phyloP scores from a whole-genome alignment of 495 filamentous ascomycete genomes.

The Aspergillus leporis region DNA sequence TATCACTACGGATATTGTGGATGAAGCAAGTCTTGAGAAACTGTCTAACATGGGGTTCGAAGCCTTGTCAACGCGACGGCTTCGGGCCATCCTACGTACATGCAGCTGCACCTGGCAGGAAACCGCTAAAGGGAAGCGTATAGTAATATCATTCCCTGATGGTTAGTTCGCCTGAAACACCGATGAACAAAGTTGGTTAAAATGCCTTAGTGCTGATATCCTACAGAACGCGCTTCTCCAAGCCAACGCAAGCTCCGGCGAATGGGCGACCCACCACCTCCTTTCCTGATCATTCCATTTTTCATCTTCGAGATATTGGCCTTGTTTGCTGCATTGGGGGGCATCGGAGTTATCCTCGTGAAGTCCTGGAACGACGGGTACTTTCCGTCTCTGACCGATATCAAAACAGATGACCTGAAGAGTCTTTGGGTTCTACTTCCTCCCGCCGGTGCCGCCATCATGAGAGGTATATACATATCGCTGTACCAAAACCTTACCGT shows the following conservation, averaged over 20 bases:
- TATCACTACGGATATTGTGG: conserved; percentile 6
- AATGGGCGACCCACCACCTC: conserved; percentile 6
- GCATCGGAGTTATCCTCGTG: conserved; percentile 2
- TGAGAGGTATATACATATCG: conserved; percentile 5
- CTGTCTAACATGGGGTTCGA: not conserved
- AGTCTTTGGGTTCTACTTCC: conserved; percentile 3
- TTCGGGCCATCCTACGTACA: conserved; percentile 3
- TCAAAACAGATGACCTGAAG: not conserved
- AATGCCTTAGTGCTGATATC: not conserved
- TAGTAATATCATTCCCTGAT: conserved; percentile 3
- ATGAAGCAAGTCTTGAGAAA: not conserved
- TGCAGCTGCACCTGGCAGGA: conserved; percentile 5
- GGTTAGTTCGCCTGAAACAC: not conserved
- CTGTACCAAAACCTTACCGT: conserved; percentile 7
- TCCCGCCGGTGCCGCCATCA: conserved; percentile 3
- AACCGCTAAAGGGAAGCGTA: not conserved
- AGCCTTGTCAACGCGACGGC: conserved; percentile 4
- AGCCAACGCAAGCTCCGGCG: not conserved
- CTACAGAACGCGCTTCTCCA: conserved; percentile 3
- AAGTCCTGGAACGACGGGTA: conserved; percentile 5
- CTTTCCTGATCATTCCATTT: conserved; percentile 12
- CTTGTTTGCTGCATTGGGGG: conserved; percentile 1
- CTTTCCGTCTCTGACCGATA: conserved; percentile 1
- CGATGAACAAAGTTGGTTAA: not conserved
- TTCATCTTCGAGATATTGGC: conserved; percentile 6